A percentile compares a stretch with the other conserved stretches of the same genome.
phyloP scores from a whole-genome alignment of 495 filamentous ascomycete species.

The Parmelia sp. region DNA sequence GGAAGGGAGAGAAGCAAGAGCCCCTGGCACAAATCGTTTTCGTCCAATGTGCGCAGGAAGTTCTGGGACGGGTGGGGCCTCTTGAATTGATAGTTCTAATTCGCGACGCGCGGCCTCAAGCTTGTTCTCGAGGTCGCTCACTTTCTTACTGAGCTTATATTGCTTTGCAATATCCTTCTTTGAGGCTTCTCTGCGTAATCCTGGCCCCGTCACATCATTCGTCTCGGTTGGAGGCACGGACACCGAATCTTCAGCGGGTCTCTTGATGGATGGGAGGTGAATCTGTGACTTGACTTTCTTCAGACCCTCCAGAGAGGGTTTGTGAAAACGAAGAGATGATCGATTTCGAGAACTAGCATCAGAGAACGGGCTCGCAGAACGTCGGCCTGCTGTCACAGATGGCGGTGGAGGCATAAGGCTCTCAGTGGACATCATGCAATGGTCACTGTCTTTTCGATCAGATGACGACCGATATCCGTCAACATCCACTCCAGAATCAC shows the following conservation, averaged over 20 bases:
- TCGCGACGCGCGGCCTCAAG: conserved; percentile 52
- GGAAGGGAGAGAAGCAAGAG: conserved; percentile 53
- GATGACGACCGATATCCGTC: conserved; percentile 22
- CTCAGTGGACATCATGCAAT: conserved; percentile 7
- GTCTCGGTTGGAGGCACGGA: conserved; percentile 15
- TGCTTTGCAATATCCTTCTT: conserved; percentile 57
- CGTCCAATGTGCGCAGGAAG: conserved; percentile 35
- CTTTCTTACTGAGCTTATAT: conserved; percentile 55
- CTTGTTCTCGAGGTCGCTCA: conserved; percentile 61
- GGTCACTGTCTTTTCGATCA: conserved; percentile 15
- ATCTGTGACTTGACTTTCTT: conserved; percentile 35
- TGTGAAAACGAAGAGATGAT: conserved; percentile 23
- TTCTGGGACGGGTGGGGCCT: conserved; percentile 34
- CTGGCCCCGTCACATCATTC: conserved; percentile 18
- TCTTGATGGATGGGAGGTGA: conserved; percentile 33
- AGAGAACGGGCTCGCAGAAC: conserved; percentile 22
- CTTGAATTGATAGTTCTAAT: conserved; percentile 44
- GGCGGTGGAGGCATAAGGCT: conserved; percentile 21
- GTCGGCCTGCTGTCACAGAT: neutral
- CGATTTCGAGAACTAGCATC: conserved; percentile 14
- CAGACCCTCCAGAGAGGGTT: conserved; percentile 32
- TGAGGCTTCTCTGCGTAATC: conserved; percentile 46
- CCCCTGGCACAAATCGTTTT: conserved; percentile 49
- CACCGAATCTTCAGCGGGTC: conserved; percentile 21
- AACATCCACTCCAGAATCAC: conserved; percentile 31